phyloP scores from a whole-genome alignment of 345 rosid genomes.

The Hibiscus tridactylites region DNA sequence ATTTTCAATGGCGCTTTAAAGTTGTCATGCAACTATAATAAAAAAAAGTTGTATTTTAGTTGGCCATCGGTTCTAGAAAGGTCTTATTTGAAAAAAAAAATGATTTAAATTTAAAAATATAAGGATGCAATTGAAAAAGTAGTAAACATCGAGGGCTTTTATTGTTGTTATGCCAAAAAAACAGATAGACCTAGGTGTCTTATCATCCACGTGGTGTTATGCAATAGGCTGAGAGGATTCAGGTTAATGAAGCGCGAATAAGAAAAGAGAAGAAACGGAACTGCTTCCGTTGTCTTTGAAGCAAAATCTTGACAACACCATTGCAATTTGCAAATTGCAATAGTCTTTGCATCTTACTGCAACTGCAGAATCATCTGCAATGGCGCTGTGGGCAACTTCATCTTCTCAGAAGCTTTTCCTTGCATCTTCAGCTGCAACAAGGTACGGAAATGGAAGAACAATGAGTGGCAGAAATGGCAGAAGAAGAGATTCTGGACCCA shows the following conservation, averaged over 20 bases:
- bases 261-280: neutral
- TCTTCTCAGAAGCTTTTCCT: conserved; percentile 20
- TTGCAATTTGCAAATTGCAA: neutral
- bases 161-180: no score
- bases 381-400: conserved; percentile 24
- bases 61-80: no score
- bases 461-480: neutral
- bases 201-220: conserved; percentile 16
- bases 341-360: no score
- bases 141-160: no score
- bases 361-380: no score
- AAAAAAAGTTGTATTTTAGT: no score
- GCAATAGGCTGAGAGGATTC: conserved; percentile 11
- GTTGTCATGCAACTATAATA: no score
- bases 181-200: neutral
- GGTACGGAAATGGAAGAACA: neutral
- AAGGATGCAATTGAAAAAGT: no score
- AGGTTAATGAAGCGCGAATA: neutral
- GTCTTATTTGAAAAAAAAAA: no score
- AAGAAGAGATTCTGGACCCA: neutral
- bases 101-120: no score
- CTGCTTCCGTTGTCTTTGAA: neutral
- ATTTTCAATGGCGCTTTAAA: no score
- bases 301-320: neutral
- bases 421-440: conserved; percentile 6